Evolutionary conservation across 176 grass and related monocot species (phyloP), one percentile per base, ranked within the genome.

Genomic region (Phoenix dactylifera): DNA sequence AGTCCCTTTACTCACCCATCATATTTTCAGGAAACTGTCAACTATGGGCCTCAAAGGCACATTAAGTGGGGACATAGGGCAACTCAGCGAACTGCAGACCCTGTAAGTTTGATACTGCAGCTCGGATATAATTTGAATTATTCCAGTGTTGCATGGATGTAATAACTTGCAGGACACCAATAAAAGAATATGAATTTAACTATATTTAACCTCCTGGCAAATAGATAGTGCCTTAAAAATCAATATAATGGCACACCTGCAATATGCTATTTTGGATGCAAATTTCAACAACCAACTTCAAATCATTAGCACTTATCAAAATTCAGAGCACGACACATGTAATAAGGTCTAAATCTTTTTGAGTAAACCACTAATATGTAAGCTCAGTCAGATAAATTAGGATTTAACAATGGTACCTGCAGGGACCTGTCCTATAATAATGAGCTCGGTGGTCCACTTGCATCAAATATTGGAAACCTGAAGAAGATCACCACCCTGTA

Each of bases 401-500:
- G 16, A 56, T 74, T 59, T 24, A 22, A 35, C 15, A 32, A 20
- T 29, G 6, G 3, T 3, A 55, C 16, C 52, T 81, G 72, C 65
- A 98, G 93, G 66, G 93, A 92, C 67, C 57, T 98, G 5, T 98
- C 93, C 0, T 89, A 68, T 74, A 98, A 98, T 72, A 71, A 59
- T 7, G 65, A 79, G 2, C 76, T 98, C 22, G 52, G 81, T 0
- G 93, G 88, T 14, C 50, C 63, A 24, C 84, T 98, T 51, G 55
- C 76, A 62, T 50, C 76, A 48, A 80, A 35, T 57, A 92, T 98
- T 16, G 88, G 93, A 57, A 77, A 85, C 52, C 44, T 98, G 66
- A 83, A 79, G 76, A 78, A 98, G 60, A 87, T 98, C 26, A 83
- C 70, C 18, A 92, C 67, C 22, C 69, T 98, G 93, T 98, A 76